Base-by-base conservation (phyloP, 2,329 filamentous ascomycete species). In the Beauveria caledonica region DNA sequence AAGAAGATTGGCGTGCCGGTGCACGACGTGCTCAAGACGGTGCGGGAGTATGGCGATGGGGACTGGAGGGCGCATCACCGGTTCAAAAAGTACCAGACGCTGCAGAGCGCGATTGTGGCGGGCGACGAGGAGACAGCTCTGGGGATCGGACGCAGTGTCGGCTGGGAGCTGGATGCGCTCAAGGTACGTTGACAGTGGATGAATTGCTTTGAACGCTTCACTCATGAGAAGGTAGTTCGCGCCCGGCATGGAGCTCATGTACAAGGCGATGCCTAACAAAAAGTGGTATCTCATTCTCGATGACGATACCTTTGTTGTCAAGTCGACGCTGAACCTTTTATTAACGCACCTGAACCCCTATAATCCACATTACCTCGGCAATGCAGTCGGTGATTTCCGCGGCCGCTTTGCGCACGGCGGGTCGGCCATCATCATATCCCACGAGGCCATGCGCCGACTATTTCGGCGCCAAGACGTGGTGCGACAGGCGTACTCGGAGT, bases 231-330 rank as follows among this genome's bases (percentile, higher is more conserved):
- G 42, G 50, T 62, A 83, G 81, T 83, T 83, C 66, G 77, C 84
- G 56, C 77, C 80, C 45, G 78, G 80, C 48, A 76, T 85, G 64
- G 79, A 83, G 64, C 75, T 80, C 62, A 73, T 78, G 21, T 82
- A 78, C 71, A 69, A 73, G 44, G 73, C 70, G 17, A 72, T 83
- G 66, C 81, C 81, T 0, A 68, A 73, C 62, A 84, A 83, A 71
- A 81, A 82, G 67, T 84, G 82, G 82, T 84, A 83, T 66, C 68
- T 84, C 63, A 77, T 84, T 63, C 69, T 82, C 15, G 81, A 84
- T 68, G 82, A 84, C 68, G 81, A 85, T 66, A 84, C 80, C 1
- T 84, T 78, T 66, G 67, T 84, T 49, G 73, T 83, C 49, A 75
- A 75, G 56, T 73, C 77, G 3, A 80, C 81, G 13, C 68, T 84